Conservation (phyloP, 805 yeast species). For the baker's yeast (Saccharomyces cerevisiae) region DNA sequence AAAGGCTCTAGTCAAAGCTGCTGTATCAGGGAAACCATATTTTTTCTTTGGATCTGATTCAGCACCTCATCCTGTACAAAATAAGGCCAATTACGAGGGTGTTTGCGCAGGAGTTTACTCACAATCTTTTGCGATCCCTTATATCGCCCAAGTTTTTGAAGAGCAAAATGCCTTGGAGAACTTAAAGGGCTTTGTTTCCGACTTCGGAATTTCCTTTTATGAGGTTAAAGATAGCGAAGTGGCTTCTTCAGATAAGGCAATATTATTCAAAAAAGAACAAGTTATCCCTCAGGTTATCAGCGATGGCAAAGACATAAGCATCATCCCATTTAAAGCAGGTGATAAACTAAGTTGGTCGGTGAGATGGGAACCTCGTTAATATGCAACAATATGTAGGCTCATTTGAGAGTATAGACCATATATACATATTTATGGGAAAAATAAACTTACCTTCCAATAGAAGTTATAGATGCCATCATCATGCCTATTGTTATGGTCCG, state of each 20-base stretch:
- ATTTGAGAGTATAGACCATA: neutral
- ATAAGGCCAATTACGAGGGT: slow-evolving; percentile 66
- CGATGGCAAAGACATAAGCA: slow-evolving; percentile 39
- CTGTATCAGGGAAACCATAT: slow-evolving; percentile 82
- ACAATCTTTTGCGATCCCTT: slow-evolving; percentile 72
- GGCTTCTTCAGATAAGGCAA: slow-evolving; percentile 40
- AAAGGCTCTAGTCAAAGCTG: slow-evolving; percentile 75
- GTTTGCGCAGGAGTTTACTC: slow-evolving; percentile 99
- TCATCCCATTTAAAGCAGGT: slow-evolving; percentile 86
- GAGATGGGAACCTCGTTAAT: slow-evolving; percentile 48
- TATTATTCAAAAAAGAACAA: slow-evolving; percentile 46
- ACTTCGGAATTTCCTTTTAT: slow-evolving; percentile 67
- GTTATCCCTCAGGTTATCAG: slow-evolving; percentile 52
- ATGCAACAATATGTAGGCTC: neutral
- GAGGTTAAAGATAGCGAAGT: slow-evolving; percentile 40
- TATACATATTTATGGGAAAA: neutral
- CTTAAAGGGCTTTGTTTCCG: slow-evolving; percentile 66
- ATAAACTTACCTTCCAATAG: neutral
- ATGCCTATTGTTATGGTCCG: slow-evolving; percentile 1
- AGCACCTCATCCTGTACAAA: slow-evolving; percentile 88
- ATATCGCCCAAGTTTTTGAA: slow-evolving; percentile 82
- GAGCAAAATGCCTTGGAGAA: slow-evolving; percentile 51
- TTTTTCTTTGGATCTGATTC: slow-evolving; percentile 97
- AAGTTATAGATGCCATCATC: slow-evolving; percentile 2
- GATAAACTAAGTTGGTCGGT: slow-evolving; percentile 60